Base-by-base conservation (phyloP, 116 monocot genomes). In the Papilionanthe hybrid region DNA sequence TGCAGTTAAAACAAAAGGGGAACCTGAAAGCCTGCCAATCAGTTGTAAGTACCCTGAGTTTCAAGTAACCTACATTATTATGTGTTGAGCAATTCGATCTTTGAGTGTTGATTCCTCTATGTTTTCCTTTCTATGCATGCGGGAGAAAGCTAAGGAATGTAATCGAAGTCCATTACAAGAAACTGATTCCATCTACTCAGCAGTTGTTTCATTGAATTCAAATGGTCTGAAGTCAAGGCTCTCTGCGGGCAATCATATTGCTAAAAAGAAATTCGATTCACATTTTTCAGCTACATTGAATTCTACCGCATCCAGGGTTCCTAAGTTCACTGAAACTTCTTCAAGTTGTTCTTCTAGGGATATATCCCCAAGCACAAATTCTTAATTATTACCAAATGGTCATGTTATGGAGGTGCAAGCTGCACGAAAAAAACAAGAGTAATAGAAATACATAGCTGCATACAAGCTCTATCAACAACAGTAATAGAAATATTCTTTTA, bases 71-170 rank as follows among this genome's bases (percentile, higher is more conserved):
- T 37, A 41, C 69, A 30, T 69, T 37, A 37, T 15, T 60, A 17
- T 76, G 17, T 50, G 48, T 76, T 76, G 53, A 27, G 17, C 9
- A 49, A 49, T 50, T 76, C 37, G 37, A 69, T 28, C 53, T 6
- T 12, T 49, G 47, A 44, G 23, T 76, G 50, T 55, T 50, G 48
- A 25, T 48, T 53, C 49, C 53, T 18, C 3, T 30, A 2, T 77
- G 23, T 25, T 69, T 27, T 75, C 25, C 53, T 18, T 45, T 79
- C 28, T 42, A 29, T 56, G 1, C 67, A 32, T 69, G 69, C 37
- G 69, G 65, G 25, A 78, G 82, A 81, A 80, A 91, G 91, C 83
- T 81, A 86, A 84, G 60, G 86, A 83, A 75, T 56, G 32, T 66
- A 48, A 32, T 74, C 78, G 83, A 83, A 79, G 75, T 60, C 74